Base-by-base conservation (phyloP, 1,284 basidiomycete genomes). In the Rhodotorula sp. region DNA sequence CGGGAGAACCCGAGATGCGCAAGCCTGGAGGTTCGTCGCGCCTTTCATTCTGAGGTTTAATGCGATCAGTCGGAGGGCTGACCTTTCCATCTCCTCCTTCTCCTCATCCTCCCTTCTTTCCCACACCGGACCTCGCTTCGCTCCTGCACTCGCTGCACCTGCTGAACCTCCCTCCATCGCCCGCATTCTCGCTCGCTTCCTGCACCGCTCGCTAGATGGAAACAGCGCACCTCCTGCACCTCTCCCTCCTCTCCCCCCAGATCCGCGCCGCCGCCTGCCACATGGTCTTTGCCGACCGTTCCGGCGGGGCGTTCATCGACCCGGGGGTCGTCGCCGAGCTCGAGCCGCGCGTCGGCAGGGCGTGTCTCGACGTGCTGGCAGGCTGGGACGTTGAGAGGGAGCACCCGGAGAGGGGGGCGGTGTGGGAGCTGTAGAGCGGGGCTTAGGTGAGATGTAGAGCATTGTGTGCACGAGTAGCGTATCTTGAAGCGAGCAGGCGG, bases 221-320 rank as follows among this genome's bases (percentile, higher is more conserved):
- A 79, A 91, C 89, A 0, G 90, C 89, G 79, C 90, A 90, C 81
- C 82, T 91, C 60, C 53, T 71, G 41, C 72, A 74, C 60, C 61
- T 74, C 61, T 57, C 69, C 41, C 72, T 70, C 63, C 61, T 74
- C 34, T 65, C 69, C 27, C 59, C 51, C 22, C 70, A 83, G 64
- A 91, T 93, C 78, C 85, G 87, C 72, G 90, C 89, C 4, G 90
- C 90, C 13, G 89, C 89, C 25, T 87, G 87, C 27, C 91, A 93
- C 73, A 91, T 93, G 87, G 87, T 92, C 32, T 93, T 91, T 78
- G 91, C 91, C n/a, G 86, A 88, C 61, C 86, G 91, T 56, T 85
- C 84, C 51, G 54, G 41, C 36, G 85, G 84, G 72, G 89, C 86
- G 65, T 92, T 93, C 78, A 92, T 93, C 76, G 87, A 87, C 8